Evolutionary conservation across 306 rosid species (phyloP).

Genomic region (Albizia julibrissin): DNA sequence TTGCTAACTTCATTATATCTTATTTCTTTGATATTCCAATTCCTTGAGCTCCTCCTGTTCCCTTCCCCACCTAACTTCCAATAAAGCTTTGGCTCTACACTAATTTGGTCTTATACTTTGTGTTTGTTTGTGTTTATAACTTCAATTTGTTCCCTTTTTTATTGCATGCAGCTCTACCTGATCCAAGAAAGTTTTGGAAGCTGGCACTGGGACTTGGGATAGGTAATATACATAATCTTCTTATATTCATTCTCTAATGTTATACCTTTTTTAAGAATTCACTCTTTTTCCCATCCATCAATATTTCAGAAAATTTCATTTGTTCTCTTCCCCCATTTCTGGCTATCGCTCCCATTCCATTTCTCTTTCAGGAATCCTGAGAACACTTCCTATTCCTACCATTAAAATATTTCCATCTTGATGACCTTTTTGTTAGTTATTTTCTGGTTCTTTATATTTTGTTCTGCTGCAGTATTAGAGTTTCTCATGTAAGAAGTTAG

Average conservation of each 20-base stretch:
- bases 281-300: background rate
- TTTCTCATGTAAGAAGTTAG: background rate
- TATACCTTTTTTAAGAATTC: background rate
- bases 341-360: background rate
- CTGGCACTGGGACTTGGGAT: slow-evolving; percentile 52
- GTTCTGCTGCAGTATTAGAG: background rate
- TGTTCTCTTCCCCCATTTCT: background rate
- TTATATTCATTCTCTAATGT: background rate
- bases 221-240: slow-evolving; percentile 38
- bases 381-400: background rate
- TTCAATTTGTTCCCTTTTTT: background rate
- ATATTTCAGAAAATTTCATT: background rate
- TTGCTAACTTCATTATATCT: background rate
- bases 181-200: background rate
- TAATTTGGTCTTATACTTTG: background rate
- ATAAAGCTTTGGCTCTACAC: background rate
- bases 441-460: background rate
- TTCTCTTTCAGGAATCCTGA: background rate
- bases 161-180: background rate
- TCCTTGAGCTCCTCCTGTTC: background rate
- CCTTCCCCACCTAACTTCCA: background rate
- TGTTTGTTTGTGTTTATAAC: background rate
- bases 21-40: background rate
- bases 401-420: background rate
- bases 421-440: background rate